Base-by-base conservation (phyloP, 345 rosid genomes). In the Populus alba region DNA sequence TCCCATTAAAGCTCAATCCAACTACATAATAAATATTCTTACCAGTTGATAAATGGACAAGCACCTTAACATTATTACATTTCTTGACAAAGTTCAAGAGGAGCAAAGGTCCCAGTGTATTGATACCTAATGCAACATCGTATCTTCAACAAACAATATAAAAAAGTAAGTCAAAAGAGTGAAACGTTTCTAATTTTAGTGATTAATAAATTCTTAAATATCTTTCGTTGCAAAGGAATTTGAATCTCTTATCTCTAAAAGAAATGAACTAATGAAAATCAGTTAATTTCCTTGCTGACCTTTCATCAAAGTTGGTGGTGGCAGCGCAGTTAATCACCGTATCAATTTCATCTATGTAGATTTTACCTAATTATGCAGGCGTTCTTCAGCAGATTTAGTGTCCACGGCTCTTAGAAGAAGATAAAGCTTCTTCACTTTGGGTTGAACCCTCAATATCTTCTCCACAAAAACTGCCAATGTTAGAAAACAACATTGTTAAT, bases 41-140 rank as follows among this genome's bases (percentile, higher is more conserved):
- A 94, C 95, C 94, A 8, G 94, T 94, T 39, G 98, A 91, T n/a
- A 88, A 84, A 37, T 92, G 92, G 73, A 86, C 79, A 33, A 89
- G 79, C 0, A 90, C 77, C 66, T 75, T 67, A 13, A 86, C 51
- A 17, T 87, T 88, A 35, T 55, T 27, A 77, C 94, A 89, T 69
- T 67, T 41, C 81, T 87, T 89, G 6, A 81, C 85, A 33, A 92
- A 89, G 57, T 83, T 79, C 45, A 84, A 20, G 18, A 84, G 88
- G 78, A 88, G 66, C 73, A 66, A 72, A 17, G 87, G 87, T 78
- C 92, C 97, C 31, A 82, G 4, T 38, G 94, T 85, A 67, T 92
- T 92, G 66, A 81, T 83, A 41, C 82, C 88, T 69, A 92, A 74
- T 51, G 92, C 87, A 18, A 87, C 71, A 81, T 92, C 94, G 75